Base-by-base conservation (phyloP, 2,329 filamentous ascomycete genomes). In the Graphiopsis chlorocephala region DNA sequence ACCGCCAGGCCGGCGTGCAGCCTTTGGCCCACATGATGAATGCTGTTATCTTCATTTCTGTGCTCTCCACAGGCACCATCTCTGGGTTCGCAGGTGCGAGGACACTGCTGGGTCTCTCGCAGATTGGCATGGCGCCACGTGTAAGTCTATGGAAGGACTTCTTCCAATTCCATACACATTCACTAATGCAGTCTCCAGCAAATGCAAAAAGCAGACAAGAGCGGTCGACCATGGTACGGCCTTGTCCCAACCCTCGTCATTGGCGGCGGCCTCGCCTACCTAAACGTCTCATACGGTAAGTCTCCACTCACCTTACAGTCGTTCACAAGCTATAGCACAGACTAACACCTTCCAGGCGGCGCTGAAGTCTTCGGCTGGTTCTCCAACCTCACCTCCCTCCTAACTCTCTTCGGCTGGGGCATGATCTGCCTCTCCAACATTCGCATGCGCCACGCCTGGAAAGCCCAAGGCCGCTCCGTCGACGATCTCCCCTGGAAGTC, bases 401-500 rank as follows among this genome's bases (percentile, higher is more conserved):
- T 87, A 2, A 88, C 86, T 66, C 86, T 93, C 75, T 91, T 93
- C 77, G 89, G 90, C 28, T 91, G 88, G 88, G 88, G 82, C 2
- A 83, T 83, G 47, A 91, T 91, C 70, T 87, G 84, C 26, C 84
- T 90, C 67, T 88, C 85, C 2, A 88, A 91, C 71, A 87, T 91
- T 65, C 86, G 88, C 26, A 90, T 91, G 75, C 86, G 88, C 45
- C 76, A 82, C 7, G 88, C 86, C 1, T 88, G 86, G 86, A 72
- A 75, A 20, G 76, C 75, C 0, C 87, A 89, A 72, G 86, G 86
- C 1, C 81, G 87, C 65, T 78, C 74, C 42, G 74, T 83, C 35
- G 77, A 80, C 17, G 77, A 77, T 2, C 75, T 85, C 4, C 52
- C 52, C 15, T 79, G 81, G 81, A 78, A 75, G 65, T 78, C 78